Base-by-base conservation (phyloP, 1,284 basidiomycete genomes). In the Naganishia liquefaciens region DNA sequence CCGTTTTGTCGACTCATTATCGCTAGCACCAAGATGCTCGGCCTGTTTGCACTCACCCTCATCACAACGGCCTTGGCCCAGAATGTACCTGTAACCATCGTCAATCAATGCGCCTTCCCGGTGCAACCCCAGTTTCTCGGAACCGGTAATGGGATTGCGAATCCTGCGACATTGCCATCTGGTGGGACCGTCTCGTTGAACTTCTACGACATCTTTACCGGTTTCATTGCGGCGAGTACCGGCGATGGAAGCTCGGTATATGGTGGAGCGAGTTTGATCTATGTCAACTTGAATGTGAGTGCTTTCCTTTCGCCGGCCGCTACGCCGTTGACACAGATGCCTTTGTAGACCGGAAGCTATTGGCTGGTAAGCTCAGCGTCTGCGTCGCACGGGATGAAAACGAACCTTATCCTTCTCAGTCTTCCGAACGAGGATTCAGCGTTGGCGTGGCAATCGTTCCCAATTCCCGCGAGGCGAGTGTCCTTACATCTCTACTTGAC, bases 301-400 rank as follows among this genome's bases (percentile, higher is more conserved):
- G n/a, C n/a, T 13, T 9, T 3, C 42, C 39, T 13, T n/a, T 54
- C 44, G 43, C 37, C 4, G 27, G 37, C 28, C 11, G 13, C 39
- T 23, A 28, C n/a, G 37, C 13, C 52, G 33, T 53, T 28, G 33
- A 40, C 3, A 17, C 50, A 27, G 27, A 28, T 25, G 33, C 2
- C 57, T 50, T 3, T 17, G n/a, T 23, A 60, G 57, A 39, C 57
- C 21, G 57, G 57, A 50, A 60, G 50, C 46, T 60, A 60, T 46
- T 60, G 57, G 57, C 57, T 60, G 23, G 57, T 60, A 50, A n/a
- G n/a, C n/a, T n/a, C n/a, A n/a, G n/a, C 57, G 57, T 60, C 37
- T 21, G 13, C 11, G 4, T 27, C 7, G 6, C 6, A 23, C 43
- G 15, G 4, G 42, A 2, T 46, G 17, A 19, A 28, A 13, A 1